These are phyloP conservation scores for Teunomyces gatunensis DNA, from an alignment of 805 yeast genomes.

Conservation along the genomic window DNA sequence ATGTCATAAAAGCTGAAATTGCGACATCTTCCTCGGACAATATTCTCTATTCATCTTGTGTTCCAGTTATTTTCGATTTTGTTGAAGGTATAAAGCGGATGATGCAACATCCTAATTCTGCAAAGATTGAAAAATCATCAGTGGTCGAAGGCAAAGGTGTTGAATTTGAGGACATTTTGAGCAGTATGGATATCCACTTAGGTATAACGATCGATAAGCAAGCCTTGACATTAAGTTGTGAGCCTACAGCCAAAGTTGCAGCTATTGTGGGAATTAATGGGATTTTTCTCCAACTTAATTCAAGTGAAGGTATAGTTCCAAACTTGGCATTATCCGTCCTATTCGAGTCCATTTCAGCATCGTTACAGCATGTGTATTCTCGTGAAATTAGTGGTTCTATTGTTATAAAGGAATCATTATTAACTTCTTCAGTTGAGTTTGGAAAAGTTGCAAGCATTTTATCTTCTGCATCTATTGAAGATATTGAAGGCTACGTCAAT, in stretches of 20 bases:
- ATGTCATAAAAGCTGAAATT: slow-evolving; percentile 49
- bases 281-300: slow-evolving; percentile 55
- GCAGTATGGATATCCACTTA: slow-evolving; percentile 58
- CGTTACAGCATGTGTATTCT: slow-evolving; percentile 87
- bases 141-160: slow-evolving; percentile 14
- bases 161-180: slow-evolving; percentile 40
- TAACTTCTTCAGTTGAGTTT: slow-evolving; percentile 49
- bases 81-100: slow-evolving; percentile 47
- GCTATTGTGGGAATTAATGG: slow-evolving; percentile 76
- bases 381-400: slow-evolving; percentile 83
- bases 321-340: slow-evolving; percentile 43
- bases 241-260: slow-evolving; percentile 90
- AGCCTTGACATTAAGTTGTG: slow-evolving; percentile 76
- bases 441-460: slow-evolving; percentile 40
- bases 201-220: slow-evolving; percentile 71
- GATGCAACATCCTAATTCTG: slow-evolving; percentile 29
- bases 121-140: background rate
- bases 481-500: slow-evolving; percentile 62
- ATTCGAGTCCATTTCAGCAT: slow-evolving; percentile 58
- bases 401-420: slow-evolving; percentile 40
- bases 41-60: slow-evolving; percentile 66
- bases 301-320: slow-evolving; percentile 42
- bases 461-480: slow-evolving; percentile 52
- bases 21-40: slow-evolving; percentile 71
- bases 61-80: slow-evolving; percentile 70